Conservation (phyloP, 176 grass and related monocot species). For the Bolboschoenus planiculmis region DNA sequence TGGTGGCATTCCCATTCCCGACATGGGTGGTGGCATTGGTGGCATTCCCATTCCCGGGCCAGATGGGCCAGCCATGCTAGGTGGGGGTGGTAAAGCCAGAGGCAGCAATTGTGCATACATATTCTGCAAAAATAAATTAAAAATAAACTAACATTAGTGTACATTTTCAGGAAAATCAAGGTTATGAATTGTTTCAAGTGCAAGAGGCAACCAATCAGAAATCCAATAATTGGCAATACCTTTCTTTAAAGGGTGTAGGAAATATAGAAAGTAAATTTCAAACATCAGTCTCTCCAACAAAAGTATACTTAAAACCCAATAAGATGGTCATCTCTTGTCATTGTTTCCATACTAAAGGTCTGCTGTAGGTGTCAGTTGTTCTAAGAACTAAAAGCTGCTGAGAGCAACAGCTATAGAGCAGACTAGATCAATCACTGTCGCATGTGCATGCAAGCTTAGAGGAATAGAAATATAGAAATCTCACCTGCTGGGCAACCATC, state of each 20-base stretch:
- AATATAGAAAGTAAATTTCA: neutral
- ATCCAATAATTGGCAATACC: neutral
- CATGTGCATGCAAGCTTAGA: neutral
- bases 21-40: neutral
- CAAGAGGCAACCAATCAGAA: neutral
- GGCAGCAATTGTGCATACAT: conserved; percentile 95
- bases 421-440: neutral
- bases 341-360: neutral
- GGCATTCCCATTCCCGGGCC: conserved; percentile 18
- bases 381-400: neutral
- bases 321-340: neutral
- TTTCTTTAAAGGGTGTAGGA: neutral
- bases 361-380: neutral
- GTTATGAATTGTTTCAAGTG: neutral
- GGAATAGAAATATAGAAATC: neutral
- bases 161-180: neutral
- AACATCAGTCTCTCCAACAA: neutral
- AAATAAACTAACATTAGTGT: neutral
- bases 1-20: conserved; percentile 71
- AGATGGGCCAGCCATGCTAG: conserved; percentile 60
- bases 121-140: conserved; percentile 56
- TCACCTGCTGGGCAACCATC: conserved; percentile 81
- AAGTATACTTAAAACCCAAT: neutral
- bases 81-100: conserved; percentile 80
- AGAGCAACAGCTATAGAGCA: neutral